Base-by-base conservation (phyloP, 192 early-diverging fungal species). In the Cetraspora pellucida region DNA sequence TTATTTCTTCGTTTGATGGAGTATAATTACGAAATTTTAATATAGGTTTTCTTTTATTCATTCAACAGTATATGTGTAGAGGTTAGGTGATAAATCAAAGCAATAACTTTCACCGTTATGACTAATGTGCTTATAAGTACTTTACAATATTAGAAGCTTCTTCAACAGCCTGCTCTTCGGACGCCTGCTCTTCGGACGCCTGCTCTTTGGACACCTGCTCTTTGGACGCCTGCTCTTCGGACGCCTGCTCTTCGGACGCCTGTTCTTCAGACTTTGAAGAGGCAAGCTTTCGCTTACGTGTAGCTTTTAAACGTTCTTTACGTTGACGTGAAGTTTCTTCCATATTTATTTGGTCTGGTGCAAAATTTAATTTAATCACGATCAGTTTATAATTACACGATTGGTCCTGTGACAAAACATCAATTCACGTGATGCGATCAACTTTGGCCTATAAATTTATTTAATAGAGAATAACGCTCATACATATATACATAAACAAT, bases 231-330 rank as follows among this genome's bases (percentile, higher is more conserved):
- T 54, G 9, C 17, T 37, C 25, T 43, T 30, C n/a, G 28, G 50
- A 21, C 27, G 2, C 49, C 7, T 4, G 25, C 13, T 49, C 45
- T 21, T 77, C 78, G 55, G 80, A 13, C 47, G 47, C 77, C 37
- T 61, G 68, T 37, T 50, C 59, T 58, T 74, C 77, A 69, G 59
- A 79, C 11, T 23, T 25, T 31, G 58, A 55, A 47, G 80, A 77
- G 13, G 78, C 77, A 25, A 82, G 67, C 59, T 89, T 89, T 61
- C 88, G 75, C 70, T 90, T 86, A 77, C 81, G 83, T 44, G 92
- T 77, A 46, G 89, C 88, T 17, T 87, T 87, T 19, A 94, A 84
- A 46, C 91, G 86, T 57, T 84, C 90, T 77, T 94, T 91, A 78
- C 92, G 84, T 50, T 88, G 88, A 68, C 81, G 71, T 30, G 91